These are phyloP conservation scores for Boletus coccyginus DNA, from an alignment of 768 basidiomycete species.

Conservation along the genomic window DNA sequence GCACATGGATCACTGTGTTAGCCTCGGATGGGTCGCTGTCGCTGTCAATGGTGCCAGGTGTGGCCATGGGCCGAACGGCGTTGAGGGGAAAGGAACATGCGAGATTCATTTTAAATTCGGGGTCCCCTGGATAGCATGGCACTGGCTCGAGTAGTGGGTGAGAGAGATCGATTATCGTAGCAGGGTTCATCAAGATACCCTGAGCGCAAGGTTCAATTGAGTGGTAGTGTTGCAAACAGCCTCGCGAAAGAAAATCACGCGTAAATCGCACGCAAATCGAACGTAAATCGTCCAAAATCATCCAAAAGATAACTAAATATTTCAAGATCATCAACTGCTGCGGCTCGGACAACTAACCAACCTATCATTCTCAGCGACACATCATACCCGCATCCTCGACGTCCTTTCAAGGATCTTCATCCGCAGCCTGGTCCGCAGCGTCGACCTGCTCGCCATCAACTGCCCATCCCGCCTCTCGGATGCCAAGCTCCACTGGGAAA, in stretches of 20 bases:
- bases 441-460: neutral
- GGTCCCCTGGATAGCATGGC: constrained; percentile 30
- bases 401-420: neutral
- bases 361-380: neutral
- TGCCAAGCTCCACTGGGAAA: constrained; percentile 3
- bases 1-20: constrained; percentile 22
- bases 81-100: constrained; percentile 17
- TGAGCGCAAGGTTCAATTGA: too few species aligned
- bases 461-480: constrained; percentile 13
- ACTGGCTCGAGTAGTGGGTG: constrained; percentile 22
- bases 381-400: neutral
- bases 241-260: too few species aligned
- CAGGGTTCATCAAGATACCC: constrained; percentile 28
- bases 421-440: neutral
- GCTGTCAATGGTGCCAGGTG: constrained; percentile 16
- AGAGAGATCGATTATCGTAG: constrained; percentile 25
- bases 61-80: neutral
- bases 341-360: neutral
- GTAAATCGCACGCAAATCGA: too few species aligned
- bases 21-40: neutral
- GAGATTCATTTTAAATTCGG: constrained; percentile 19
- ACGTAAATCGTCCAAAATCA: too few species aligned
- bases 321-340: too few species aligned
- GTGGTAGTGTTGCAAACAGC: too few species aligned
- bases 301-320: too few species aligned